phyloP scores from a whole-genome alignment of 2,329 filamentous ascomycete genomes.

The Periconia sp. region DNA sequence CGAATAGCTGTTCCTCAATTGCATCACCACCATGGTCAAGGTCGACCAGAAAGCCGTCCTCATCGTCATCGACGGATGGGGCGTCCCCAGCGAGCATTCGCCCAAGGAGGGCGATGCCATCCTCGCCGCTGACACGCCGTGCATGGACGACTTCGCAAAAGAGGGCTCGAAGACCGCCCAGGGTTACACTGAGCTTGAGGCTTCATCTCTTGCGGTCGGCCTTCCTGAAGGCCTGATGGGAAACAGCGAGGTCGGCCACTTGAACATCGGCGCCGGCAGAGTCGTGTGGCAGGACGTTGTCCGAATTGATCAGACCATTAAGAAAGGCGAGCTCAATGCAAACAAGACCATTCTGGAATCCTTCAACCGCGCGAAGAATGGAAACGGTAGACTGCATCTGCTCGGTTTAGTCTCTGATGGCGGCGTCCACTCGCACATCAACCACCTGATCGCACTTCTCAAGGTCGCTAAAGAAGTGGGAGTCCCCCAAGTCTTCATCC shows the following conservation, averaged over 20 bases:
- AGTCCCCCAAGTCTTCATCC: conserved; percentile 92
- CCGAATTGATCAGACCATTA: conserved; percentile 91
- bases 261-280: conserved; percentile 97
- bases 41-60: conserved; percentile 74
- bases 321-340: conserved; percentile 79
- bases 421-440: conserved; percentile 96
- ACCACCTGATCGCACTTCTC: conserved; percentile 86
- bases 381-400: conserved; percentile 90
- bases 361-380: conserved; percentile 80
- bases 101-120: conserved; percentile 94
- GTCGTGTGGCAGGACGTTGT: conserved; percentile 98
- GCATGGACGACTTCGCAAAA: conserved; percentile 85
- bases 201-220: conserved; percentile 93
- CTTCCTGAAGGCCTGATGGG: conserved; percentile 98
- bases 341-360: conserved; percentile 78
- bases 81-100: conserved; percentile 79
- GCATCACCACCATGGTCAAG: conserved; percentile 62
- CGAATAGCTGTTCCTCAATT: conserved; percentile 15
- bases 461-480: conserved; percentile 87
- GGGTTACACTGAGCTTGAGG: conserved; percentile 91
- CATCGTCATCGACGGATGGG: conserved; percentile 99
- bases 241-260: conserved; percentile 96
- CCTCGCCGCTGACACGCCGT: conserved; percentile 86
- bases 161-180: conserved; percentile 73
- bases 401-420: conserved; percentile 93